Conservation (phyloP, 495 filamentous ascomycete genomes). For the Podospora anserina region DNA sequence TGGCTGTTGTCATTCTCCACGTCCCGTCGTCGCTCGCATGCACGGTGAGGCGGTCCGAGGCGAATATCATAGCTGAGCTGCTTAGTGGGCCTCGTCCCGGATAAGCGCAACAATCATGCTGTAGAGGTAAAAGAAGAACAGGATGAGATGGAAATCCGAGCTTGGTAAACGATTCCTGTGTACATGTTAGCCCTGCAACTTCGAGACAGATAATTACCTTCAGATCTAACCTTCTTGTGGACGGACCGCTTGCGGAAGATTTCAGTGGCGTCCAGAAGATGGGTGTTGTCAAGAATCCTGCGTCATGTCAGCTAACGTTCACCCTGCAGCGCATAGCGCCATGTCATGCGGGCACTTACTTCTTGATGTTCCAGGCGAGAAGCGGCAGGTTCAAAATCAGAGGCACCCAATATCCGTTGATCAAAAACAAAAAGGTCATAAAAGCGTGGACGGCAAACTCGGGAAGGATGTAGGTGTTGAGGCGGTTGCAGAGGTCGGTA, state of each 20-base stretch:
- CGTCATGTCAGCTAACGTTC: neutral
- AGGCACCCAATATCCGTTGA: constrained; percentile 98
- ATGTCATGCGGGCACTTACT: constrained; percentile 55
- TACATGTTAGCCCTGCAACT: neutral
- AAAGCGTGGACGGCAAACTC: constrained; percentile 97
- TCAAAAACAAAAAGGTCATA: constrained; percentile 88
- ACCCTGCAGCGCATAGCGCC: neutral
- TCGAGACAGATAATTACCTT: neutral
- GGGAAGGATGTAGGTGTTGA: constrained; percentile 99
- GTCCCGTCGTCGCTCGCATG: neutral
- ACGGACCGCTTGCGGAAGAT: constrained; percentile 98
- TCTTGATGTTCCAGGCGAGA: constrained; percentile 92
- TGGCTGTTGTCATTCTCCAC: neutral
- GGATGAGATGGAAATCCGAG: constrained; percentile 98
- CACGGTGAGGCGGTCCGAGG: neutral
- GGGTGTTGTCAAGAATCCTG: constrained; percentile 95
- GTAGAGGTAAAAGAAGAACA: constrained; percentile 99
- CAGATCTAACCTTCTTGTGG: constrained; percentile 83
- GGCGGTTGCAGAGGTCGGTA: constrained; percentile 99
- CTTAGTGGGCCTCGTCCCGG: constrained; percentile 84
- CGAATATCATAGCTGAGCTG: neutral
- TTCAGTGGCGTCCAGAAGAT: constrained; percentile 95
- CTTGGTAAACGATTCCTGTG: constrained; percentile 96
- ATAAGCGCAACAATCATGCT: constrained; percentile 99
- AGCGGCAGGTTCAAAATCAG: constrained; percentile 89